Evolutionary conservation across 2,329 filamentous ascomycete genomes (phyloP), one percentile per base, ranked within the genome.

Genomic region (Dendryphion nanum): DNA sequence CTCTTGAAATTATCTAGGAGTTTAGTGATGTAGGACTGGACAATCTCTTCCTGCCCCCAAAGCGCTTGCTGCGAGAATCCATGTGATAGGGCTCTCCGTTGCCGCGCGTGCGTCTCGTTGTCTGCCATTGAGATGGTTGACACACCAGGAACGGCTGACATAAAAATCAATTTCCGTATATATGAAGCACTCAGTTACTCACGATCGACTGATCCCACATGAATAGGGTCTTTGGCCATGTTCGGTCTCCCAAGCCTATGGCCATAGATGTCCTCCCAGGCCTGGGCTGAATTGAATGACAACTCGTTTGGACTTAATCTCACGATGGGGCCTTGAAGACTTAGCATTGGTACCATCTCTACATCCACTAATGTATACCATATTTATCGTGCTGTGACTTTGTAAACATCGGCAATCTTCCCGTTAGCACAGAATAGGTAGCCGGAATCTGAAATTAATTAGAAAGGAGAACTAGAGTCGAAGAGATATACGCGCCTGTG

Each of bases 251-350:
- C 49, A 5, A 38, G 30, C 2, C 47, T 35, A 19, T 46, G 41
- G 8, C 45, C 49, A 28, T 67, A 66, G 32, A 73, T 70, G 28
- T 73, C 68, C 42, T 66, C 60, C 61, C 69, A 76, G 3, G 59
- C 58, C 4, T 61, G 42, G 6, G 53, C 52, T 6, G 61, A 57
- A 29, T 59, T 66, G 53, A 74, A 76, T 2, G 71, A 67, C 5
- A 76, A 62, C 45, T 75, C 70, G 38, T 72, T 65, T 4, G 74
- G 73, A 4, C 61, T 63, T 28, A 74, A 52, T 13, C 74, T 67
- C 6, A 76, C 70, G 2, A 76, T 65, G 2, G 63, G 59, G 13
- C 73, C 72, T 39, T 31, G 6, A 8, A 21, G 36, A 23, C 20
- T 30, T 10, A 28, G 18, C 16, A 19, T 12, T 21, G 18, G 12